Evolutionary conservation across 2,329 filamentous ascomycete species (phyloP).

Genomic region (Ilyonectria mors-panacis): DNA sequence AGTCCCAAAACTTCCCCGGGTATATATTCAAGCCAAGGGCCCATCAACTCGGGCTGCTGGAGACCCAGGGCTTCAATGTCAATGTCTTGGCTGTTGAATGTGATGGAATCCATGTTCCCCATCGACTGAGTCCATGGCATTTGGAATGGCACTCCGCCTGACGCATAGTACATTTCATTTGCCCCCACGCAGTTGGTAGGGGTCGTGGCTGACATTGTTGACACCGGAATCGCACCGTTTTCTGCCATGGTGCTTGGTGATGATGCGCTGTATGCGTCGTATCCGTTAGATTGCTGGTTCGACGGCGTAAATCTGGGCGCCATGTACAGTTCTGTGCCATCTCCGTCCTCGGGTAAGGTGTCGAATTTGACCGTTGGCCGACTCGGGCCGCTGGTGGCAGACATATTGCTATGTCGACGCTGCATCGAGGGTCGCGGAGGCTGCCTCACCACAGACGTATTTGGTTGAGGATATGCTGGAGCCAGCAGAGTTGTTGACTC

Average conservation of each 20-base stretch:
- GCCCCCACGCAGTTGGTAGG: conserved; percentile 32
- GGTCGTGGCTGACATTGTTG: conserved; percentile 36
- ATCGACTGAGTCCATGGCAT: conserved; percentile 51
- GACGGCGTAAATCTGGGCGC: conserved; percentile 56
- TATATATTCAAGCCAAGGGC: conserved; percentile 80
- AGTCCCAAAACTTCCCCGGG: conserved; percentile 75
- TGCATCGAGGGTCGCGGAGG: conserved; percentile 54
- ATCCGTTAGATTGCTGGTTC: conserved; percentile 59
- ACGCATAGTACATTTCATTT: conserved; percentile 48
- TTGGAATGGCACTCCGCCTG: conserved; percentile 46
- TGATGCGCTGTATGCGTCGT: conserved; percentile 61
- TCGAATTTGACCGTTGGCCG: conserved; percentile 51
- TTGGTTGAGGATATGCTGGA: conserved; percentile 64
- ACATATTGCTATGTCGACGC: conserved; percentile 45
- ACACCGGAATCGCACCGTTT: conserved; percentile 31
- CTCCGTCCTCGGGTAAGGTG: conserved; percentile 47
- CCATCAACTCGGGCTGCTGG: conserved; percentile 75
- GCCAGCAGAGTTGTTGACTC: conserved; percentile 65
- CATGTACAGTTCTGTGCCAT: conserved; percentile 54
- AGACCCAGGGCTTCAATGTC: conserved; percentile 78
- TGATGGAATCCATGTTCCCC: conserved; percentile 67
- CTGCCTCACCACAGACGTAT: conserved; percentile 63
- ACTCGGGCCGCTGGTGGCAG: conserved; percentile 36
- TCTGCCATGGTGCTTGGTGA: conserved; percentile 60
- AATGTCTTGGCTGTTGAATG: conserved; percentile 83